Evolutionary conservation across 140 eudicot species (phyloP), one percentile per base, ranked within the genome.

Genomic region (Bidens hawaiensis): DNA sequence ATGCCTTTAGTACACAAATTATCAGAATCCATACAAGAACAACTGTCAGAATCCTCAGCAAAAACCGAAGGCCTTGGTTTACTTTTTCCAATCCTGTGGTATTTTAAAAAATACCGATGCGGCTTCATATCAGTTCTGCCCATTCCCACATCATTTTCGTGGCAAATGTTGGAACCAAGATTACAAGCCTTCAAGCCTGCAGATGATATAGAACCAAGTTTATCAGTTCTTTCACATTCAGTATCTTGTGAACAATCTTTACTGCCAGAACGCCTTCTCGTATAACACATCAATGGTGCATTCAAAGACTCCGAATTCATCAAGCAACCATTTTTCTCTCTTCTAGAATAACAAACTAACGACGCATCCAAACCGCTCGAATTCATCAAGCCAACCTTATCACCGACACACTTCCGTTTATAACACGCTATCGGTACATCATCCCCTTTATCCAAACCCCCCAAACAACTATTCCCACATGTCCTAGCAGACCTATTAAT

Each of bases 401-500:
- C 41, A 17, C 57, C 6, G 12, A n/a, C 66, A 54, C 33, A 26
- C 68, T n/a, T 67, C 71, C 74, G 71, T 19, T 73, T 59, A 59
- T 76, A 59, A 40, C 64, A 60, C 6, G 6, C 11, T 1, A 42
- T 25, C 11, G 24, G 36, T 13, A 40, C 70, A 49, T 60, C 52
- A 45, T 57, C 68, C n/a, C 48, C 49, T 11, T 53, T 30, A 5
- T 18, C n/a, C 19, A 64, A 38, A 68, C 71, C 56, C 69, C 14
- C 64, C 67, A 62, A 49, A 46, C 75, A 24, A 16, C 45, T 48
- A 48, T 68, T 67, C 64, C 69, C 71, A 23, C 77, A 73, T 27
- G 52, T 82, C 67, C 87, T 80, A 13, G 86, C 83, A 6, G 98
- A 91, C 43, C 95, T 74, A 55, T 87, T 91, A 68, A 91, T 82